These are phyloP conservation scores for Trichoderma arundinaceum DNA, from an alignment of 2,329 filamentous ascomycete species.

Conservation along the genomic window DNA sequence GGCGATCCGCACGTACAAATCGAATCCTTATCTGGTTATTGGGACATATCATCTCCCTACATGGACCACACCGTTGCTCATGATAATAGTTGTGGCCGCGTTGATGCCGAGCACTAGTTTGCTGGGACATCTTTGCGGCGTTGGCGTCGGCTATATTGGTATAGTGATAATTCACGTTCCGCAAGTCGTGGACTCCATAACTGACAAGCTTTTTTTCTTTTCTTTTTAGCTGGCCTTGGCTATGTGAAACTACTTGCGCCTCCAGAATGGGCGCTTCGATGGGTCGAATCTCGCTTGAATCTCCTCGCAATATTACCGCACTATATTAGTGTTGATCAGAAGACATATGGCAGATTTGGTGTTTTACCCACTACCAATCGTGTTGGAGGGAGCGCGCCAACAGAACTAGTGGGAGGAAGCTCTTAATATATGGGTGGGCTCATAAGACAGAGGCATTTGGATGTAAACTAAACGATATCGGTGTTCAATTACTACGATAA, in stretches of 20 bases:
- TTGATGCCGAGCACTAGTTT: slow-evolving; percentile 83
- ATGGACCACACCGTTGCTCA: slow-evolving; percentile 84
- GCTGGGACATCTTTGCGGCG: slow-evolving; percentile 82
- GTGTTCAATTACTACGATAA: neutral
- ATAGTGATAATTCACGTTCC: slow-evolving; percentile 46
- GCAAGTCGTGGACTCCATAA: neutral
- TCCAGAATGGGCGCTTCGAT: slow-evolving; percentile 84
- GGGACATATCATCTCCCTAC: slow-evolving; percentile 76
- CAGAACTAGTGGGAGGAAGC: slow-evolving; percentile 60
- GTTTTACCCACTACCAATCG: slow-evolving; percentile 70
- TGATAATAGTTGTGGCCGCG: slow-evolving; percentile 75
- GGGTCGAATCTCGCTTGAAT: slow-evolving; percentile 87
- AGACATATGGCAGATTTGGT: slow-evolving; percentile 91
- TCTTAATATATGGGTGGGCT: slow-evolving; percentile 36
- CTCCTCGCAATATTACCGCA: slow-evolving; percentile 83
- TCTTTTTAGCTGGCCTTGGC: slow-evolving; percentile 72
- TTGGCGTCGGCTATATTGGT: slow-evolving; percentile 87
- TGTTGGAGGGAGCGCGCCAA: slow-evolving; percentile 51
- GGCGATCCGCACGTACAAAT: slow-evolving; percentile 81
- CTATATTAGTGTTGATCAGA: slow-evolving; percentile 94
- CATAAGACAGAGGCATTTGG: neutral
- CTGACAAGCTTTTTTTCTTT: neutral
- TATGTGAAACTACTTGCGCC: slow-evolving; percentile 90
- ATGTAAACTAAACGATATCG: slow-evolving; percentile 7
- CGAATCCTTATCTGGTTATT: slow-evolving; percentile 77